Percentiles rank a stretch among this genome's conserved stretches.
These are phyloP conservation scores for Mortierella sp. DNA, from an alignment of 371 early-diverging fungal species.

Conservation along the genomic window DNA sequence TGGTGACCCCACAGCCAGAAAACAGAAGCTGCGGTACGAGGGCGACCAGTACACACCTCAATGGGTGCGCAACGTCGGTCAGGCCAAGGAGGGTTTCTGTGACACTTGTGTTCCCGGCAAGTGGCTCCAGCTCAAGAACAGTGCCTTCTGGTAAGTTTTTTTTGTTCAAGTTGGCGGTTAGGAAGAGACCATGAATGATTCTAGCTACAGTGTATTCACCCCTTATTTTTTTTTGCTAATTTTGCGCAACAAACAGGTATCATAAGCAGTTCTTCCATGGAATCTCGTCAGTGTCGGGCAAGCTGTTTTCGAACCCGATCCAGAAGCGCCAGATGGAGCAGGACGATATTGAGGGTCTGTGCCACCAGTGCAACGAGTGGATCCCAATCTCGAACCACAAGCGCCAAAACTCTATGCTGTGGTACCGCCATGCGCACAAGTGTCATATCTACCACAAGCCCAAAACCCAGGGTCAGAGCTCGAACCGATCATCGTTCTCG, in stretches of 20 bases:
- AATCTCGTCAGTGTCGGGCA: conserved; percentile 91
- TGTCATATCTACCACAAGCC: conserved; percentile 92
- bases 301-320: conserved; percentile 81
- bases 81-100: conserved; percentile 90
- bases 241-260: too few relatives aligned
- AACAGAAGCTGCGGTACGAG: conserved; percentile 77
- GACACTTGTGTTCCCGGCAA: conserved; percentile 88
- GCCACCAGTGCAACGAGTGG: conserved; percentile 92
- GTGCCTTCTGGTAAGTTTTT: conserved; percentile 85
- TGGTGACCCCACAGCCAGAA: conserved; percentile 71
- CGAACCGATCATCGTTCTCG: conserved; percentile 47
- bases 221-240: conserved; percentile 18
- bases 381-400: conserved; percentile 85
- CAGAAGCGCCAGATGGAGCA: conserved; percentile 78
- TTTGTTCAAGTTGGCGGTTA: too few relatives aligned
- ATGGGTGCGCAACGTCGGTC: conserved; percentile 87
- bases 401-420: conserved; percentile 83
- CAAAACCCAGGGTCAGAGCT: conserved; percentile 62
- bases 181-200: too few relatives aligned
- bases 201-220: neutral
- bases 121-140: conserved; percentile 95
- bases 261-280: conserved; percentile 95
- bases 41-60: conserved; percentile 92
- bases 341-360: conserved; percentile 86
- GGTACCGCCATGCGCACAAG: conserved; percentile 95